Evolutionary conservation across 163 green algal species (phyloP).

Genomic region (Scenedesmus sp.): DNA sequence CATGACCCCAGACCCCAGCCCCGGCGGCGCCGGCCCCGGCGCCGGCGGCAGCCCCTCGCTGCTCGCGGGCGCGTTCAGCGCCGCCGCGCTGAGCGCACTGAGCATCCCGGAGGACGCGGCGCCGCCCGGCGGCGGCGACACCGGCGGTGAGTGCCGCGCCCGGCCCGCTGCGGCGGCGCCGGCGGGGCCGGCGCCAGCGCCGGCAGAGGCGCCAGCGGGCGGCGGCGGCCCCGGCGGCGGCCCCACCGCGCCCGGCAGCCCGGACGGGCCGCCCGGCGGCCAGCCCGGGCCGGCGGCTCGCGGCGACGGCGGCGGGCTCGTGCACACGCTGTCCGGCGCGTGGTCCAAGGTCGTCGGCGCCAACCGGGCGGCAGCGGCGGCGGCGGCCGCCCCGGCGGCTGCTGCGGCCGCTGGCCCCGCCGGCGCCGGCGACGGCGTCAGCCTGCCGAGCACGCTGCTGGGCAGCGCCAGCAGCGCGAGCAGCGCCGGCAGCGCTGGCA

Average conservation of each 20-base stretch:
- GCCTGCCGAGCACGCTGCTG: too few relatives aligned
- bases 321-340: constrained; percentile 15
- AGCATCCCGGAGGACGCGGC: constrained; percentile 32
- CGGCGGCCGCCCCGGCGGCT: neutral
- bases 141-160: neutral
- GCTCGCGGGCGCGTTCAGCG: constrained; percentile 29
- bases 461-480: neutral
- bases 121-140: neutral
- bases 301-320: neutral
- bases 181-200: too few relatives aligned
- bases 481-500: constrained; percentile 4
- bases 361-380: neutral
- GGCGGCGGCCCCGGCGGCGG: too few relatives aligned
- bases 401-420: neutral
- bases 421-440: too few relatives aligned
- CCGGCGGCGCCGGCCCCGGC: neutral
- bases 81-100: constrained; percentile 30
- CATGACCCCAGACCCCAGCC: constrained; percentile 51
- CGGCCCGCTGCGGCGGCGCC: too few relatives aligned
- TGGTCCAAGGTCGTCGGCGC: constrained; percentile 22
- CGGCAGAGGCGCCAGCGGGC: too few relatives aligned
- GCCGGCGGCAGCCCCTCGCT: neutral
- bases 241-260: too few relatives aligned
- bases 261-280: too few relatives aligned
- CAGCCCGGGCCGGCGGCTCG: too few relatives aligned